Evolutionary conservation across 768 basidiomycete species (phyloP).

Genomic region (Tylopilus intermedius): DNA sequence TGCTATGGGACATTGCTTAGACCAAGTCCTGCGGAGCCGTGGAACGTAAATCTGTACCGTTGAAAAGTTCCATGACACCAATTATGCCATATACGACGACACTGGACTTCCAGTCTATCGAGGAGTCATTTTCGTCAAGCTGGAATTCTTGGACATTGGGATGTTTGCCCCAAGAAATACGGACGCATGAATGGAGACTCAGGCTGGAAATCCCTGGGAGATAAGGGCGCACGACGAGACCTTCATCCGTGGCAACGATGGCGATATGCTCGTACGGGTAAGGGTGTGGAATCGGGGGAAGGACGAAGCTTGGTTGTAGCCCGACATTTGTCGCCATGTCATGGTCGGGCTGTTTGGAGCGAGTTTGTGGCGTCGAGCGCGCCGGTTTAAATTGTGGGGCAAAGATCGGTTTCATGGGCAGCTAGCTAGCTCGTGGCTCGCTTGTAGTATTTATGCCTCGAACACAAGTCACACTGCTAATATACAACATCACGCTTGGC

Average conservation of each 20-base stretch:
- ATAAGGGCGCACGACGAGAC: conserved; percentile 65
- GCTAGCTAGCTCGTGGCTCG: background rate
- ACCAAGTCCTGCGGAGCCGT: background rate
- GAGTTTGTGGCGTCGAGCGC: background rate
- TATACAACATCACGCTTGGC: conserved; percentile 26
- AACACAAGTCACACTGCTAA: conserved; percentile 18
- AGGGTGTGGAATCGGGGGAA: conserved; percentile 73
- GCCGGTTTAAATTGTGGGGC: conserved; percentile 14
- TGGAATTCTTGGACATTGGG: conserved; percentile 49
- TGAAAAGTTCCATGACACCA: conserved; percentile 67
- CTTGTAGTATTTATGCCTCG: background rate
- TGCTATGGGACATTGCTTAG: conserved; percentile 38
- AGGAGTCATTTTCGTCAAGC: conserved; percentile 29
- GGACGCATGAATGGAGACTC: conserved; percentile 36
- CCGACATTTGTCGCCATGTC: conserved; percentile 9
- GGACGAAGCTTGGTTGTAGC: conserved; percentile 58
- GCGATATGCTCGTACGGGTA: conserved; percentile 66
- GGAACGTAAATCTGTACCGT: conserved; percentile 40
- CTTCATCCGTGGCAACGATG: conserved; percentile 53
- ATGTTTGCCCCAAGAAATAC: conserved; percentile 58
- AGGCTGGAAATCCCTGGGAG: conserved; percentile 22
- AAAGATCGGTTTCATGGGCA: conserved; percentile 32
- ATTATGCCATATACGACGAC: conserved; percentile 72
- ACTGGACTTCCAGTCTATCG: conserved; percentile 49
- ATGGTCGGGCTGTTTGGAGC: background rate